Evolutionary conservation across 2,329 filamentous ascomycete species (phyloP), one percentile per base, ranked within the genome.

Genomic region (Colletotrichum sp.): DNA sequence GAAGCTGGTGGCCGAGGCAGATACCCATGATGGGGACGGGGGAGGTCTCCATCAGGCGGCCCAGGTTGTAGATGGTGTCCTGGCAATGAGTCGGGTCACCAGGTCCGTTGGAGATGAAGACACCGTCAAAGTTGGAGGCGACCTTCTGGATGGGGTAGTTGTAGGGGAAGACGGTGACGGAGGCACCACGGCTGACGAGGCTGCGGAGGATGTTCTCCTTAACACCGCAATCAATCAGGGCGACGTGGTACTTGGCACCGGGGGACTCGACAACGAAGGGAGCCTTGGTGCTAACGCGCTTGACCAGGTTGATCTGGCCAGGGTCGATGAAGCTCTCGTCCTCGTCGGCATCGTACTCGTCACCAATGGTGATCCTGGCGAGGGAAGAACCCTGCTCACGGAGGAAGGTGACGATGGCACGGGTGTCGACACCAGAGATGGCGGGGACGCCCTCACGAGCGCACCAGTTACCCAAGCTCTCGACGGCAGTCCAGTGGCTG

Each of bases 191-290:
- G 86, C 91, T 93, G 82, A 98, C 96, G 76, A 99, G 90, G 84
- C 95, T 97, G 82, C 97, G 95, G 76, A 99, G 93, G 81, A 99
- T 99, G 89, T 99, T 99, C 91, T 99, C 97, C 92, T 99, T 99
- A 80, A 98, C 97, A 89, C 97, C 97, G 83, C 97, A 99, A 87
- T 99, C 97, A 83, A 99, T 94, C 80, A 99, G 91, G 75, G 96
- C 97, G 80, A 99, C 92, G 87, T 99, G 97, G 84, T 95, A 93
- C 82, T 94, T 92, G 78, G 96, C 95, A 79, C 94, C 91, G 36
- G 93, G 91, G 67, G 96, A 96, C 84, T 95, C 94, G 79, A 98
- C 94, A 81, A 98, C 95, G 89, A 98, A 99, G 56, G 97, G 97
- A 78, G 96, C 95, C 89, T 99, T 99, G 86, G 97, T 99, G 89